Evolutionary conservation across 139 green algal genomes (phyloP).

Genomic region (Klebsormidium nitens): DNA sequence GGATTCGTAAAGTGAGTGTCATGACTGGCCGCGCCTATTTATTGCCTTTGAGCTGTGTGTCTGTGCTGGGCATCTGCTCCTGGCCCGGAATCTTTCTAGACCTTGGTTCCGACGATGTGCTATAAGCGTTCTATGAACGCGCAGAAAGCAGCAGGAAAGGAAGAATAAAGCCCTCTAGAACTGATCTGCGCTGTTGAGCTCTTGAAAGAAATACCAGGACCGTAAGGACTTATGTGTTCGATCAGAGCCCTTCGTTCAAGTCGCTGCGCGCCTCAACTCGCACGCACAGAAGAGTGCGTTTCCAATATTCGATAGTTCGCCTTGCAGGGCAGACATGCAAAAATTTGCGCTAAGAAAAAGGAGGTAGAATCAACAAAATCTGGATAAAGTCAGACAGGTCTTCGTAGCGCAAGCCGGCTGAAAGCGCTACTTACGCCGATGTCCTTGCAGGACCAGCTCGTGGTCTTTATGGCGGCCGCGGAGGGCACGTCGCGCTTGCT

Average conservation of each 20-base stretch:
- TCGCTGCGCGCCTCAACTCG: too few relatives aligned
- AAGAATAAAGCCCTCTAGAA: too few relatives aligned
- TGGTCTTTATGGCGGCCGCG: slow-evolving; percentile 79
- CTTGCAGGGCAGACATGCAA: neutral
- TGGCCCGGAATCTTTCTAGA: too few relatives aligned
- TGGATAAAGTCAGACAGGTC: neutral
- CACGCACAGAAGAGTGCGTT: neutral
- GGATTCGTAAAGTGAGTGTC: neutral
- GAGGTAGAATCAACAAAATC: neutral
- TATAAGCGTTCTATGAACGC: too few relatives aligned
- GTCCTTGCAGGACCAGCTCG: slow-evolving; percentile 65
- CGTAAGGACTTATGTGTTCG: too few relatives aligned
- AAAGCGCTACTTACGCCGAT: slow-evolving; percentile 20
- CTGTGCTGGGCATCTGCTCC: too few relatives aligned
- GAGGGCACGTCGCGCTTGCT: slow-evolving; percentile 52
- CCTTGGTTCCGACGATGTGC: too few relatives aligned
- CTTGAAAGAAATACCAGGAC: too few relatives aligned
- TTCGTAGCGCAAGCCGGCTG: neutral
- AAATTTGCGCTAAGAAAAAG: neutral
- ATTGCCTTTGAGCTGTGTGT: neutral
- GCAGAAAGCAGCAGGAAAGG: too few relatives aligned
- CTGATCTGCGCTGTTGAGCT: too few relatives aligned
- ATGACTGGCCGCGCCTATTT: neutral
- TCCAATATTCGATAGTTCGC: neutral
- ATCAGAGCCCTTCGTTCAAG: too few relatives aligned